Conservation (phyloP, 345 rosid species). For the Citrus medica region DNA sequence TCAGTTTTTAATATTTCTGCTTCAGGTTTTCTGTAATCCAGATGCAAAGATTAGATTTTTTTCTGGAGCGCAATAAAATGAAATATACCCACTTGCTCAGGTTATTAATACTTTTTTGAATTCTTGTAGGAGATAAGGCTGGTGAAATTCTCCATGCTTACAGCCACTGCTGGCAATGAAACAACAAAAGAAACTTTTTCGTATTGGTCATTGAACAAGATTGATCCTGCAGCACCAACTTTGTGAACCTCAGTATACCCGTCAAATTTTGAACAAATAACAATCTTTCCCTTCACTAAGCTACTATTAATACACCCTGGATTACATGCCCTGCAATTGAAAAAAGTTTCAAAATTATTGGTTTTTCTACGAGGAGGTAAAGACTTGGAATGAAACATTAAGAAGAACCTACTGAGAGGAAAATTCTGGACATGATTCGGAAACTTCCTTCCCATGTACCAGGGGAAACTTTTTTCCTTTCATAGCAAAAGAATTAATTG, state of each 20-base stretch:
- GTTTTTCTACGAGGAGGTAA: background rate
- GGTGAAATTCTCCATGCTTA: background rate
- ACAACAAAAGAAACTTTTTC: background rate
- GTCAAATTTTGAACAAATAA: conserved; percentile 5
- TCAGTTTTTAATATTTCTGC: conserved; percentile 33
- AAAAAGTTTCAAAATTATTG: background rate
- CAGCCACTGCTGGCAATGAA: conserved; percentile 25
- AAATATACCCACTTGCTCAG: background rate
- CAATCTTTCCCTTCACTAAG: conserved; percentile 36
- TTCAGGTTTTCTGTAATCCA: background rate
- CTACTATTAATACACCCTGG: conserved; percentile 23
- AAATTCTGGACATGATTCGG: background rate
- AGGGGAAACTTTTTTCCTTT: conserved; percentile 27
- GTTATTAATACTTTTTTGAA: conserved; percentile 27
- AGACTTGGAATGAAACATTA: background rate
- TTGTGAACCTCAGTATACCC: background rate
- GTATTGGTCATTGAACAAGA: background rate
- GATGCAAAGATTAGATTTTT: background rate
- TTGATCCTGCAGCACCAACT: conserved; percentile 33
- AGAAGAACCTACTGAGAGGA: background rate
- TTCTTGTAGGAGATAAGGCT: conserved; percentile 23
- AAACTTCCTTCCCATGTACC: background rate
- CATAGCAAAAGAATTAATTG: conserved; percentile 30
- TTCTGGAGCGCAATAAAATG: background rate
- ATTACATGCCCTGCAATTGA: conserved; percentile 25